phyloP scores from a whole-genome alignment of 2,329 filamentous ascomycete species.

The Pyrenochaeta sp. region DNA sequence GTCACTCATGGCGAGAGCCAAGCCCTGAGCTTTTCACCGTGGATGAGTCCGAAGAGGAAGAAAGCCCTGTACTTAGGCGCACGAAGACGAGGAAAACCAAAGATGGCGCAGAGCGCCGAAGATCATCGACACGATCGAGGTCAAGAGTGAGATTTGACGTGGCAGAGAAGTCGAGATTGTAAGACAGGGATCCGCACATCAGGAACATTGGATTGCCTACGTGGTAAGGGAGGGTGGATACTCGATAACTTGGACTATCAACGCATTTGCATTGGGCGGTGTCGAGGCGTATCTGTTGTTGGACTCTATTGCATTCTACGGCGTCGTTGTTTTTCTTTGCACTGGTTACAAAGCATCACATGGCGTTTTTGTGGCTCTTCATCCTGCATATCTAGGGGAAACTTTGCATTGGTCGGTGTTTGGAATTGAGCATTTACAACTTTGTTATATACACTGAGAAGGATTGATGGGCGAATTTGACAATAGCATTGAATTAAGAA shows the following conservation, averaged over 20 bases:
- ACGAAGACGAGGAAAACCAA: conserved; percentile 44
- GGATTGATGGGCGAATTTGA: not conserved
- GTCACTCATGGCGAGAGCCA: conserved; percentile 54
- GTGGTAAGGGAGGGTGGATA: not conserved
- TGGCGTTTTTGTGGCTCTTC: conserved; percentile 25
- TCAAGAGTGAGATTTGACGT: conserved; percentile 38
- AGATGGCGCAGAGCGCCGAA: conserved; percentile 46
- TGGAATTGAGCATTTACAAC: conserved; percentile 38
- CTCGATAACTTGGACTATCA: not conserved
- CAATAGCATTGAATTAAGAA: conserved; percentile 7
- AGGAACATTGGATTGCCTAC: conserved; percentile 3
- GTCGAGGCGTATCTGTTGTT: conserved; percentile 28
- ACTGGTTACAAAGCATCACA: conserved; percentile 23
- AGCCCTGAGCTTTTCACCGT: conserved; percentile 54
- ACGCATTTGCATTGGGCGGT: conserved; percentile 40
- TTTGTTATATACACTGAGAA: conserved; percentile 14
- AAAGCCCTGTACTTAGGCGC: conserved; percentile 32
- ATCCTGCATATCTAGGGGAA: conserved; percentile 15
- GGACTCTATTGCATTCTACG: conserved; percentile 32
- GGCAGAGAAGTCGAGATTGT: conserved; percentile 43
- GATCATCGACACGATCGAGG: conserved; percentile 41
- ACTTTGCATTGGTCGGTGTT: conserved; percentile 40
- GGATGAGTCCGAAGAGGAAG: conserved; percentile 51
- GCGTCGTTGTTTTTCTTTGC: conserved; percentile 23
- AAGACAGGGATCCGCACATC: conserved; percentile 13